A percentile compares a stretch with the other conserved stretches of the same genome.
Conservation (phyloP, 2,329 filamentous ascomycete species). For the Colletotrichum siamense region DNA sequence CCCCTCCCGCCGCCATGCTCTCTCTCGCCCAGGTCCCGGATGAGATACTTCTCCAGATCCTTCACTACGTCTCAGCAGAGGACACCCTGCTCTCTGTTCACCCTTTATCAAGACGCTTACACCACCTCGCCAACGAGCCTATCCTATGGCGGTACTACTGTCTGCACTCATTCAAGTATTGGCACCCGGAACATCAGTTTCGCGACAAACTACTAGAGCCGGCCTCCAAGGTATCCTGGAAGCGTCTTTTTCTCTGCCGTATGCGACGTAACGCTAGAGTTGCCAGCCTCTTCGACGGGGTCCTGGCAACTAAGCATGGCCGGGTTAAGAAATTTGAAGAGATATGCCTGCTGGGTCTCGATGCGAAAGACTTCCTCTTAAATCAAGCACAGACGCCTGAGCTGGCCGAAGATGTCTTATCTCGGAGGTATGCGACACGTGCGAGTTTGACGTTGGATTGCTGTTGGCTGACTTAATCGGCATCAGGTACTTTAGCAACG, state of each 20-base stretch:
- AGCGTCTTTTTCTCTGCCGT: constrained; percentile 66
- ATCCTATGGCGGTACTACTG: constrained; percentile 85
- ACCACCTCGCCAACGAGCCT: constrained; percentile 70
- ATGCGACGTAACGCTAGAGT: constrained; percentile 57
- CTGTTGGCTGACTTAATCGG: constrained; percentile 3
- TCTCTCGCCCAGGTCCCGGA: constrained; percentile 68
- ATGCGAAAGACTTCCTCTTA: constrained; percentile 85
- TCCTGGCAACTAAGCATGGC: constrained; percentile 73
- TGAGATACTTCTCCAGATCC: constrained; percentile 83
- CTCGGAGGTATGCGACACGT: constrained; percentile 60
- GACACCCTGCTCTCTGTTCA: constrained; percentile 56
- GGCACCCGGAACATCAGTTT: constrained; percentile 72
- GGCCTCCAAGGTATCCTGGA: constrained; percentile 74
- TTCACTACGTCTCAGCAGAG: constrained; percentile 65
- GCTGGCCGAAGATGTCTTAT: constrained; percentile 74
- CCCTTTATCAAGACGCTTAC: constrained; percentile 66
- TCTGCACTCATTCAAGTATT: constrained; percentile 70
- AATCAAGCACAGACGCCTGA: constrained; percentile 66
- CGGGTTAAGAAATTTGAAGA: constrained; percentile 73
- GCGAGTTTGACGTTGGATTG: background rate
- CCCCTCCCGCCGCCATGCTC: constrained; percentile 27
- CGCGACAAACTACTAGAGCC: constrained; percentile 56
- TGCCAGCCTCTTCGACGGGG: constrained; percentile 64
- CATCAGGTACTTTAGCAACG: constrained; percentile 74
- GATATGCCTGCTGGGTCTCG: constrained; percentile 78